A percentile compares a stretch with the other conserved stretches of the same genome.
phyloP scores from a whole-genome alignment of 345 rosid species.

The Sisymbrium irio region DNA sequence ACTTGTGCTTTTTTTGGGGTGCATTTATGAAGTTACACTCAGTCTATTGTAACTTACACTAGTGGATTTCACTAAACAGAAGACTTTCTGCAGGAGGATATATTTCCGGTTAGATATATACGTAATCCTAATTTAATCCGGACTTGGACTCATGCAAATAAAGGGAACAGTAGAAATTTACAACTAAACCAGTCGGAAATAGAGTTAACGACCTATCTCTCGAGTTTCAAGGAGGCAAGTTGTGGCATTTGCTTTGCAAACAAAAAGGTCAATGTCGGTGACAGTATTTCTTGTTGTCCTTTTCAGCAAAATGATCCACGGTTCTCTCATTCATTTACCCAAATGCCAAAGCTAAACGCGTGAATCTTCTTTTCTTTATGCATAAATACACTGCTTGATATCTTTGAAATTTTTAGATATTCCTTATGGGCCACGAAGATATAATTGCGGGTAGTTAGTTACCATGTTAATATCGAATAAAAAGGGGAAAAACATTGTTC shows the following conservation, averaged over 20 bases:
- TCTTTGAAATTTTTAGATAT: background rate
- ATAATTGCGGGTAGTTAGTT: background rate
- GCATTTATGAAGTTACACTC: background rate
- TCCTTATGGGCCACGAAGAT: background rate
- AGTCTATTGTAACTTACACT: background rate
- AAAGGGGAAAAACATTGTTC: background rate
- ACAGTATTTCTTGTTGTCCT: conserved; percentile 11
- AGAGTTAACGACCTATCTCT: background rate
- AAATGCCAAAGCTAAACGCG: conserved; percentile 22
- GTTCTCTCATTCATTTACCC: background rate
- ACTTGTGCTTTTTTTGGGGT: background rate
- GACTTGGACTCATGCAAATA: background rate
- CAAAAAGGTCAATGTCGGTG: conserved; percentile 30
- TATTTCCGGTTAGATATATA: too few relatives aligned
- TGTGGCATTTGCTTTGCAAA: conserved; percentile 26
- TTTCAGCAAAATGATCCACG: conserved; percentile 17
- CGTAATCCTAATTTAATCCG: too few relatives aligned
- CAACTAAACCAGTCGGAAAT: background rate
- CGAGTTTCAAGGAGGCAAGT: conserved; percentile 18
- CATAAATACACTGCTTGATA: background rate
- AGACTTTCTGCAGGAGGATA: too few relatives aligned
- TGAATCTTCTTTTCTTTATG: conserved; percentile 3
- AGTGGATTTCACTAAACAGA: background rate
- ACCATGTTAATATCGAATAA: conserved; percentile 5
- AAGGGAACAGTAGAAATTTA: background rate